Evolutionary conservation across 2,329 filamentous ascomycete species (phyloP).

Genomic region (Cercospora sesami): DNA sequence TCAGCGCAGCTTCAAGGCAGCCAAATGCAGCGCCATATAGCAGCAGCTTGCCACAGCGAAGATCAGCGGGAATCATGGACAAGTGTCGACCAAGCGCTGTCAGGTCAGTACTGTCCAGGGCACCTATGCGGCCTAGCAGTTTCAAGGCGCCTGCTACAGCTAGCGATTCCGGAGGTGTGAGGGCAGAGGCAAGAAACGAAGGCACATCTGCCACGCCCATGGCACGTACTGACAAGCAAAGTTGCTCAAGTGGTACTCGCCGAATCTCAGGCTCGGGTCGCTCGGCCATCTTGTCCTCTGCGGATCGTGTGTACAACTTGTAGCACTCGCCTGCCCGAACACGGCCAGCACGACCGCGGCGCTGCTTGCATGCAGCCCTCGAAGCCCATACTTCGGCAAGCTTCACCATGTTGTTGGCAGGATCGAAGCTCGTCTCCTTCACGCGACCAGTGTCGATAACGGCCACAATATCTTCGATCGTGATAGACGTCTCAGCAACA

Average conservation of each 20-base stretch:
- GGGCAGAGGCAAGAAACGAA: conserved; percentile 76
- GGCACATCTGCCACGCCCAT: conserved; percentile 88
- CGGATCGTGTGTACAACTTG: conserved; percentile 86
- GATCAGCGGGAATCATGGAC: conserved; percentile 90
- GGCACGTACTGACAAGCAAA: conserved; percentile 89
- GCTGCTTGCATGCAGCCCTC: conserved; percentile 88
- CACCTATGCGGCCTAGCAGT: conserved; percentile 80
- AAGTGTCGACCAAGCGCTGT: conserved; percentile 90
- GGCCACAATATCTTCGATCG: conserved; percentile 93
- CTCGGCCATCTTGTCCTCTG: conserved; percentile 81
- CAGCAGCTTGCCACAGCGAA: conserved; percentile 91
- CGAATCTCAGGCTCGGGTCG: conserved; percentile 92
- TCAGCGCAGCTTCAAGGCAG: conserved; percentile 83
- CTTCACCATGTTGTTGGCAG: conserved; percentile 88
- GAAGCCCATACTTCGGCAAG: conserved; percentile 96
- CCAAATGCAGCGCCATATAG: conserved; percentile 93
- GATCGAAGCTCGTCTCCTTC: conserved; percentile 94
- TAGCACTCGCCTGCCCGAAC: conserved; percentile 90
- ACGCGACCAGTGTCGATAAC: conserved; percentile 95
- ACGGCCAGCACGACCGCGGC: conserved; percentile 87
- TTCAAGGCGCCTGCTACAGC: conserved; percentile 84
- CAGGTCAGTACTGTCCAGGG: conserved; percentile 79
- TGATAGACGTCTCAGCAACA: conserved; percentile 97
- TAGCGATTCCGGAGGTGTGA: conserved; percentile 81
- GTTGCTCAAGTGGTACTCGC: conserved; percentile 86